phyloP scores from a whole-genome alignment of 202 grass and related monocot species.

The Carex sylvatica region DNA sequence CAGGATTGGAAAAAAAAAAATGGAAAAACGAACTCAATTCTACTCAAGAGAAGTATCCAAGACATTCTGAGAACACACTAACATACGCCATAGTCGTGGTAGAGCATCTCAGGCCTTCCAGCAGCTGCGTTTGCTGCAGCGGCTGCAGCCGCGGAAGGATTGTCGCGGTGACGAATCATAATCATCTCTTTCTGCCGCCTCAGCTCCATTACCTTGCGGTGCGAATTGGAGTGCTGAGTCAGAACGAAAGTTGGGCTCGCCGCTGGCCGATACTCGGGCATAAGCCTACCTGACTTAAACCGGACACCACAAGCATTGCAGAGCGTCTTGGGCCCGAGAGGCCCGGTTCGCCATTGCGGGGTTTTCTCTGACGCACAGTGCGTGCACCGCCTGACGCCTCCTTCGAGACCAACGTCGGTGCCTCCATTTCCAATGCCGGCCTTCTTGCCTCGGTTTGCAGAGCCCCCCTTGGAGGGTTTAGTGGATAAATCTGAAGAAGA shows the following conservation, averaged over 20 bases:
- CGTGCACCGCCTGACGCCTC: conserved; percentile 78
- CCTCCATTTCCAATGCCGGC: neutral
- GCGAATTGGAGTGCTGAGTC: conserved; percentile 99
- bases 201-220: conserved; percentile 99
- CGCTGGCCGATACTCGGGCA: conserved; percentile 93
- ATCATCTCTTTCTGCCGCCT: conserved; percentile 93
- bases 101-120: conserved; percentile 60
- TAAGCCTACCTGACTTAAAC: conserved; percentile 80
- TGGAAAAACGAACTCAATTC: conserved; percentile 17
- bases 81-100: conserved; percentile 80
- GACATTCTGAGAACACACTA: conserved; percentile 9
- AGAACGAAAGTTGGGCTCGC: conserved; percentile 95
- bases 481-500: conserved; percentile 88
- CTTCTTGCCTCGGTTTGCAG: conserved; percentile 38
- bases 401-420: conserved; percentile 38
- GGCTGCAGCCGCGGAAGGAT: conserved; percentile 24
- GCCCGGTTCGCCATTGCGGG: conserved; percentile 94
- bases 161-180: conserved; percentile 49
- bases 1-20: conserved; percentile 12
- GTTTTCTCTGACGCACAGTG: conserved; percentile 99
- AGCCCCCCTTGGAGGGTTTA: conserved; percentile 30
- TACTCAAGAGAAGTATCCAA: conserved; percentile 7
- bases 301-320: conserved; percentile 98
- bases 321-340: conserved; percentile 89
- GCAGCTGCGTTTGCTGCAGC: conserved; percentile 5